Conservation (phyloP, 2,329 filamentous ascomycete species). For the Aspergillus brasiliensis region DNA sequence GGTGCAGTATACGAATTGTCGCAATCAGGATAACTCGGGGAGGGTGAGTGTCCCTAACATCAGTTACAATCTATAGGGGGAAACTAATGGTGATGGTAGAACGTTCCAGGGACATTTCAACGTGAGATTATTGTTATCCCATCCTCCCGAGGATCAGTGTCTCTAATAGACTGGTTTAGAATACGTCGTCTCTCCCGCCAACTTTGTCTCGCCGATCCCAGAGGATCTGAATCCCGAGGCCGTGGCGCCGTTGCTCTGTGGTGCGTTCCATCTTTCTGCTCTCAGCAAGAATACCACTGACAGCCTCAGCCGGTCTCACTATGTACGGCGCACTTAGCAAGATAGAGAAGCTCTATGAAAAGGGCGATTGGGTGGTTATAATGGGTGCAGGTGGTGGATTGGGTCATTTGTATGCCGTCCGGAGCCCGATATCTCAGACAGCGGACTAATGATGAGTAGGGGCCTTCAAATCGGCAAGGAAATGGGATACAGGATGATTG, state of each 20-base stretch:
- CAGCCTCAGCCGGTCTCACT: slow-evolving; percentile 5
- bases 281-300: background rate
- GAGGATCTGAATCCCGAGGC: slow-evolving; percentile 11
- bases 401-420: slow-evolving; percentile 9
- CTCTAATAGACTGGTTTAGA: slow-evolving; percentile 1
- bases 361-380: slow-evolving; percentile 15
- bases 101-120: slow-evolving; percentile 16
- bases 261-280: background rate
- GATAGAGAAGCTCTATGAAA: slow-evolving; percentile 8
- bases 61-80: background rate
- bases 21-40: slow-evolving; percentile 14
- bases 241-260: slow-evolving; percentile 14
- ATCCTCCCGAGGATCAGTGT: background rate
- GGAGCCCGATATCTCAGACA: too few relatives aligned
- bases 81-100: background rate
- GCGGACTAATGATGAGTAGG: background rate
- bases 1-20: slow-evolving; percentile 16
- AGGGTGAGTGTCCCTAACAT: background rate
- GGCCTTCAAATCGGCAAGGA: slow-evolving; percentile 16
- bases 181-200: slow-evolving; percentile 13
- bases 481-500: slow-evolving; percentile 15
- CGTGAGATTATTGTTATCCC: background rate
- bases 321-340: slow-evolving; percentile 19
- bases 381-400: slow-evolving; percentile 18
- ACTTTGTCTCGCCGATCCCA: slow-evolving; percentile 11